Base-by-base conservation (phyloP, 495 filamentous ascomycete genomes). In the Pyrenula aspistea region DNA sequence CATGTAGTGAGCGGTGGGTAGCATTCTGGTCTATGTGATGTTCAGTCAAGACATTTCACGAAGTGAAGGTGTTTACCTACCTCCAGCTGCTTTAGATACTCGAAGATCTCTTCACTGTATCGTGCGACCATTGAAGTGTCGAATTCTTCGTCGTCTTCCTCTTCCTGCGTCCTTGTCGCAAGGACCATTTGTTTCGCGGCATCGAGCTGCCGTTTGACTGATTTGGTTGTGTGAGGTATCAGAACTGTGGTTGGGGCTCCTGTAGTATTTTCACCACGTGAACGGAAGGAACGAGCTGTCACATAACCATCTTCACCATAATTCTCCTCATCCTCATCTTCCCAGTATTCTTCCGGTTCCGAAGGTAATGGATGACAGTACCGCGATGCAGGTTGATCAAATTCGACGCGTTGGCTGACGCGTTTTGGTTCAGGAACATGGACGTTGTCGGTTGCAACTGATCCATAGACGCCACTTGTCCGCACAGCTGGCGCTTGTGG, bases 101-200 rank as follows among this genome's bases (percentile, higher is more conserved):
- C 73, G 62, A 96, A 97, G 59, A 99, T 99, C 65, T 99, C 93
- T 2, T 93, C 86, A 52, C 84, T 83, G 64, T 99, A 99, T 65
- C 97, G 92, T 15, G 91, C 86, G 25, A 99, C 93, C 94, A 99
- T 96, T 65, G 87, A 95, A n/a, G 91, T 87, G 65, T 99, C 93
- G 75, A 83, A 94, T 22, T 77, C 74, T 64, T 96, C 93, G 59
- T 97, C 93, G 55, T 94, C 85, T 52, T 88, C 74, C 55, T 89
- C 87, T 56, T 86, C 81, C 19, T 63, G 58, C 0, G 78, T 75
- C 62, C 78, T 72, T 56, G 79, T 67, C 53, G 68, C 69, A 57
- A 89, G 81, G 0, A 96, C 89, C 49, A 83, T 70, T 10, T 73
- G 63, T 69, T 80, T 85, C 11, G 91, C 91, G 10, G 74, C 67